Conservation (phyloP, 345 rosid species). For the Rubroshorea leprosula region DNA sequence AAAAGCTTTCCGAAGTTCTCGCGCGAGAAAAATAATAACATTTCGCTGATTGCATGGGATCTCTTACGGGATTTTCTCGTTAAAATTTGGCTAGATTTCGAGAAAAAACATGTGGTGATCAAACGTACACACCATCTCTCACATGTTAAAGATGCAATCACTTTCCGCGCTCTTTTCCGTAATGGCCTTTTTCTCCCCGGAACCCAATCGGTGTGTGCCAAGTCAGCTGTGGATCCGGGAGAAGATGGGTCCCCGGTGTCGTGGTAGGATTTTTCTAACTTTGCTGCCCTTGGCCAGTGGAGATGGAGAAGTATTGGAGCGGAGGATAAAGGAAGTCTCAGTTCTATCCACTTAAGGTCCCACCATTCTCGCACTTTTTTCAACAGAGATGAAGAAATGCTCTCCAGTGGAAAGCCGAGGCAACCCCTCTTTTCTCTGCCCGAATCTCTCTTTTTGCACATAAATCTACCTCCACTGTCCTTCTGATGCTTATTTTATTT, state of each 20-base stretch:
- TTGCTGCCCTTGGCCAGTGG: constrained; percentile 9
- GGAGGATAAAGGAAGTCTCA: not conserved
- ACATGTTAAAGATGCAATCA: constrained; percentile 18
- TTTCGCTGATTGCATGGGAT: not conserved
- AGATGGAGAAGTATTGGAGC: constrained; percentile 10
- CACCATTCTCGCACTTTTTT: too few species aligned
- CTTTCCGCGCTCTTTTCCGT: not conserved
- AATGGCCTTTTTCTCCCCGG: not conserved
- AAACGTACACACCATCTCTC: not conserved
- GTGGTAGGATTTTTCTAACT: constrained; percentile 13
- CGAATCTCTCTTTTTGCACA: constrained; percentile 26
- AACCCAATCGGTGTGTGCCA: not conserved
- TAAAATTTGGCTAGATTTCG: constrained; percentile 20
- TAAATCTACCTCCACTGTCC: not conserved
- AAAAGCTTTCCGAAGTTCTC: too few species aligned
- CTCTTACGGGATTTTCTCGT: constrained; percentile 20
- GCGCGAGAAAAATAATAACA: not conserved
- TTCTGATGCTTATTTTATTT: not conserved
- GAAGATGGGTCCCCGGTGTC: not conserved
- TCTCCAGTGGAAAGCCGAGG: constrained; percentile 22
- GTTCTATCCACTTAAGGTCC: constrained; percentile 28
- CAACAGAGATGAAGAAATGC: constrained; percentile 13
- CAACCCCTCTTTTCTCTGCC: constrained; percentile 17
- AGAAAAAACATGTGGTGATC: constrained; percentile 24
- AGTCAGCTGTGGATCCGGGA: not conserved